Evolutionary conservation across 1,284 basidiomycete genomes (phyloP).

Genomic region (Tremellales sp.): DNA sequence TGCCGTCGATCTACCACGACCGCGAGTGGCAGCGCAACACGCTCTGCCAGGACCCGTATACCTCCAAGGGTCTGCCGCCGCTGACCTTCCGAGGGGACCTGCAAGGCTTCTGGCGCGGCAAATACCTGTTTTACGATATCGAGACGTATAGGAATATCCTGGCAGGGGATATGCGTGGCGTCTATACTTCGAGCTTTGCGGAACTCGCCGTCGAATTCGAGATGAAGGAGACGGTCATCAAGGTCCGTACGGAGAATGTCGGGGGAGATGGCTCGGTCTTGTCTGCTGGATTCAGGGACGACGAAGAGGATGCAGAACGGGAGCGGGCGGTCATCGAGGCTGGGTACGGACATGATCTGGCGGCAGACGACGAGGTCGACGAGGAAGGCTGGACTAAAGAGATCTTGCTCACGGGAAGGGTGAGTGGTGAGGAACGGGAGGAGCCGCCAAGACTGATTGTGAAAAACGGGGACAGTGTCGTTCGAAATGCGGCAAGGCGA

Average conservation of each 20-base stretch:
- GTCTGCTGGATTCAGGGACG: constrained; percentile 33
- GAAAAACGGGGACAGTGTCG: constrained; percentile 14
- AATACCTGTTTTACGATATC: constrained; percentile 55
- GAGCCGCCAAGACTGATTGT: neutral
- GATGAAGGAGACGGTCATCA: constrained; percentile 44
- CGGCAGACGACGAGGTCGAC: constrained; percentile 23
- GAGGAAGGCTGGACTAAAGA: constrained; percentile 47
- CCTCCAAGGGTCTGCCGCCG: constrained; percentile 48
- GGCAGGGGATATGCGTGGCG: constrained; percentile 46
- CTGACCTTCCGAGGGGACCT: constrained; percentile 47
- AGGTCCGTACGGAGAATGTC: constrained; percentile 38
- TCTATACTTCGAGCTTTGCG: constrained; percentile 47
- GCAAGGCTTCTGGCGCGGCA: constrained; percentile 53
- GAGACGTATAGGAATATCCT: constrained; percentile 53
- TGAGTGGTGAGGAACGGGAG: constrained; percentile 11
- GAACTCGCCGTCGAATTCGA: constrained; percentile 43
- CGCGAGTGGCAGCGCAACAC: constrained; percentile 48
- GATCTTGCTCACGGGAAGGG: constrained; percentile 43
- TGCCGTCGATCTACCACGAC: constrained; percentile 44
- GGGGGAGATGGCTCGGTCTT: constrained; percentile 42
- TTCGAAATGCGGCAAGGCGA: constrained; percentile 36
- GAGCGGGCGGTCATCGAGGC: constrained; percentile 27
- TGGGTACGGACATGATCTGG: constrained; percentile 41
- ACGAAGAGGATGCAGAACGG: constrained; percentile 29
- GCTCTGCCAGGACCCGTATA: constrained; percentile 49